phyloP scores from a whole-genome alignment of 768 basidiomycete species.

The Termitomyces sp. region DNA sequence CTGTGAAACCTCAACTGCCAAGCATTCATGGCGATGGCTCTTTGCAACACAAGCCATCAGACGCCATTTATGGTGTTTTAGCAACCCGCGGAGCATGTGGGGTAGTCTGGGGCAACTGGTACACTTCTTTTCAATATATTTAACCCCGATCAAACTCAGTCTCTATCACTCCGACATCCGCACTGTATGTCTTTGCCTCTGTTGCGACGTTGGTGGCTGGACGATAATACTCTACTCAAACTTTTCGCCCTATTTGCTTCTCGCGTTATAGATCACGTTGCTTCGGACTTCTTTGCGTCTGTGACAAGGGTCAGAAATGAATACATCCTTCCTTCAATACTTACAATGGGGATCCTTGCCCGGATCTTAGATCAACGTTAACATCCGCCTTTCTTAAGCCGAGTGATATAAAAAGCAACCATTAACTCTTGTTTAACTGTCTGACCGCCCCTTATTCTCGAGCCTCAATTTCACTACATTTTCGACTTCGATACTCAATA shows the following conservation, averaged over 20 bases:
- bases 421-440: neutral
- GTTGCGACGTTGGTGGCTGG: neutral
- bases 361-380: neutral
- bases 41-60: neutral
- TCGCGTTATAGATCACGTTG: neutral
- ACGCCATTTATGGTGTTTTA: neutral
- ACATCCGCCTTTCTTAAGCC: neutral
- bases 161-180: neutral
- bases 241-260: neutral
- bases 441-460: neutral
- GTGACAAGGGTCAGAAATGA: neutral
- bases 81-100: neutral
- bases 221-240: neutral
- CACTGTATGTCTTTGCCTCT: neutral
- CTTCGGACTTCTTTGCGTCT: neutral
- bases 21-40: neutral
- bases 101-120: neutral
- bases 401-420: constrained; percentile 8
- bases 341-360: neutral
- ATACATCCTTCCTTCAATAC: neutral
- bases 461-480: neutral
- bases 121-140: neutral
- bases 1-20: neutral
- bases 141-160: neutral
- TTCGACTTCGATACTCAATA: neutral